Evolutionary conservation across 2,329 filamentous ascomycete species (phyloP).

Genomic region (Nemania sp.): DNA sequence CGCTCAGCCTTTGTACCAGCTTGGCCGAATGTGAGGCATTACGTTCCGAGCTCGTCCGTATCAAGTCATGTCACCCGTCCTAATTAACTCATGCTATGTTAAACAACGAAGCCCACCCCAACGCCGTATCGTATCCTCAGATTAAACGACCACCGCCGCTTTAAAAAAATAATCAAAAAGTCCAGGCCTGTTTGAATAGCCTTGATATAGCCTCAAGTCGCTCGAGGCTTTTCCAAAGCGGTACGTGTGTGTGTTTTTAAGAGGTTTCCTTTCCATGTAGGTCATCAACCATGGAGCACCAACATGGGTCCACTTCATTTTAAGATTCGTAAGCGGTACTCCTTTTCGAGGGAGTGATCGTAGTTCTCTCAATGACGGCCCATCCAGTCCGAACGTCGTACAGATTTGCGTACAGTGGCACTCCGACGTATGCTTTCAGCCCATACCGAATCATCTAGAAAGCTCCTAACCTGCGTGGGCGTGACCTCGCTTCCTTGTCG

Average conservation of each 20-base stretch:
- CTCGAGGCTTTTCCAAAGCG: too few relatives aligned
- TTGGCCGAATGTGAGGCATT: too few relatives aligned
- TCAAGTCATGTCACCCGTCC: neutral
- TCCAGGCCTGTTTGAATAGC: neutral
- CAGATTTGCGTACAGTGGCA: slow-evolving; percentile 66
- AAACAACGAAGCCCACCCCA: slow-evolving; percentile 4
- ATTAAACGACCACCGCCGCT: neutral
- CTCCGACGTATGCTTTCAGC: slow-evolving; percentile 89
- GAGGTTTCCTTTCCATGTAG: too few relatives aligned
- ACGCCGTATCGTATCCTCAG: slow-evolving; percentile 4
- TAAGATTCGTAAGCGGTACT: neutral
- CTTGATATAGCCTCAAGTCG: too few relatives aligned
- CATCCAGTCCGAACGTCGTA: slow-evolving; percentile 42
- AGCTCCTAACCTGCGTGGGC: slow-evolving; percentile 77
- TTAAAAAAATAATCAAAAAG: neutral
- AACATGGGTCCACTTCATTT: neutral
- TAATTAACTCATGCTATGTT: neutral
- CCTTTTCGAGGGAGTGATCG: too few relatives aligned
- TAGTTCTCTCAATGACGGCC: slow-evolving; percentile 25
- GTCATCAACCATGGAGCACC: too few relatives aligned
- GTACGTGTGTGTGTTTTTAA: too few relatives aligned
- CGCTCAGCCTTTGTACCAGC: neutral
- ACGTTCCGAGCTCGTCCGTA: neutral
- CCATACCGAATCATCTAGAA: slow-evolving; percentile 89
- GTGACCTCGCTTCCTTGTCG: slow-evolving; percentile 72